These are phyloP conservation scores for Xylaria sp. DNA, from an alignment of 2,329 filamentous ascomycete species.

Conservation along the genomic window DNA sequence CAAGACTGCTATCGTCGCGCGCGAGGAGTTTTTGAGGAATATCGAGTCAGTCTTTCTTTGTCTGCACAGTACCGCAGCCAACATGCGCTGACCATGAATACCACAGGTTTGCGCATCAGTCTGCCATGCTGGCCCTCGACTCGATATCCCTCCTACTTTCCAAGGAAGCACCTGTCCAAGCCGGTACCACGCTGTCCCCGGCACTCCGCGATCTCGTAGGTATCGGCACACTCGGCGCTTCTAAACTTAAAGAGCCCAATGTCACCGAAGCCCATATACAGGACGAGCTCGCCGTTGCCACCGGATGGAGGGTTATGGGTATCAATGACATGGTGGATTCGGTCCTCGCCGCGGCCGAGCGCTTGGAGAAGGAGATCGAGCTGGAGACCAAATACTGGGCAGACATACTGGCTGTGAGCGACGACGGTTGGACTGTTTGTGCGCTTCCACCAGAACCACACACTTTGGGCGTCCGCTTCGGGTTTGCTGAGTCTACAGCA, in stretches of 20 bases:
- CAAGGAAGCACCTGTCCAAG: conserved; percentile 80
- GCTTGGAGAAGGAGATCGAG: conserved; percentile 80
- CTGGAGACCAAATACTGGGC: conserved; percentile 91
- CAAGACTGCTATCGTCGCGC: conserved; percentile 57
- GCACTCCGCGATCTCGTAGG: conserved; percentile 77
- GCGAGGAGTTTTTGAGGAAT: conserved; percentile 67
- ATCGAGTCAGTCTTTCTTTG: conserved; percentile 61
- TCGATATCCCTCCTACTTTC: conserved; percentile 85
- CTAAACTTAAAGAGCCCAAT: conserved; percentile 71
- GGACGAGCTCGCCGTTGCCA: conserved; percentile 67
- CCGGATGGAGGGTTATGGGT: conserved; percentile 82
- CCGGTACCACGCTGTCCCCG: conserved; percentile 75
- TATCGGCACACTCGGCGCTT: conserved; percentile 77
- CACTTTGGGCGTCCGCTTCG: conserved; percentile 86
- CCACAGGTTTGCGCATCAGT: conserved; percentile 63
- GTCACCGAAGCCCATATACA: conserved; percentile 65
- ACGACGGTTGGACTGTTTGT: conserved; percentile 88
- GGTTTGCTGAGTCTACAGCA: conserved; percentile 79
- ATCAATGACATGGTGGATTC: conserved; percentile 80
- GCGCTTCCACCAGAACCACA: conserved; percentile 78
- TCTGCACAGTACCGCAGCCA: background rate
- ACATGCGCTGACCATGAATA: conserved; percentile 33
- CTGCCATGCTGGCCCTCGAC: conserved; percentile 78
- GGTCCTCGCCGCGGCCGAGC: conserved; percentile 75
- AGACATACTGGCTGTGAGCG: conserved; percentile 81